Evolutionary conservation across 768 basidiomycete species (phyloP).

Genomic region (Rhodosporidiobolus sp.): DNA sequence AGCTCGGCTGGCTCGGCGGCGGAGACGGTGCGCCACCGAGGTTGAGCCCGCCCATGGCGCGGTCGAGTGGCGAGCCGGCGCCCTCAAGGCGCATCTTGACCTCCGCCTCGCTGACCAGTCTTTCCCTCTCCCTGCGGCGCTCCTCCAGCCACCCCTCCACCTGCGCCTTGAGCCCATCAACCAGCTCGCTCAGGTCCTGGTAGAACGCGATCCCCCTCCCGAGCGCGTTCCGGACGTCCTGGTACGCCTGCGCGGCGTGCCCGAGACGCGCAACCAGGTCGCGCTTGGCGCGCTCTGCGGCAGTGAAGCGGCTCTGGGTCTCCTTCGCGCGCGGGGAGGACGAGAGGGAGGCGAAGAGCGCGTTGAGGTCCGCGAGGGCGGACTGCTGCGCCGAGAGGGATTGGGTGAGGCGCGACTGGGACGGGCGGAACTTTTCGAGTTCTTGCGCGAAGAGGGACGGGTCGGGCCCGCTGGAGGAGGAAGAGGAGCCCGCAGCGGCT

Average conservation of each 20-base stretch:
- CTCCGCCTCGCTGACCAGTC: slow-evolving; percentile 66
- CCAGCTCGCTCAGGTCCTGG: slow-evolving; percentile 67
- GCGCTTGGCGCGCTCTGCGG: slow-evolving; percentile 72
- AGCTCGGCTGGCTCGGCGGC: no score
- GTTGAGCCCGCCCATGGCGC: slow-evolving; percentile 49
- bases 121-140: slow-evolving; percentile 68
- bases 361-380: slow-evolving; percentile 68
- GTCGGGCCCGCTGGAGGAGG: no score
- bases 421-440: slow-evolving; percentile 91
- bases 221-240: slow-evolving; percentile 79
- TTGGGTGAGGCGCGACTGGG: slow-evolving; percentile 73
- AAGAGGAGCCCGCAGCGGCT: slow-evolving; percentile 51
- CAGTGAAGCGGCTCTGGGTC: slow-evolving; percentile 75
- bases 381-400: slow-evolving; percentile 74
- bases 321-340: slow-evolving; percentile 71
- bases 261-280: slow-evolving; percentile 70
- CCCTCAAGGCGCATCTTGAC: slow-evolving; percentile 62
- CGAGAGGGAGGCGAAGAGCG: slow-evolving; percentile 69
- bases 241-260: slow-evolving; percentile 75
- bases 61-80: slow-evolving; percentile 13
- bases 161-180: slow-evolving; percentile 59
- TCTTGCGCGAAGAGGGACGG: slow-evolving; percentile 85
- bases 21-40: slow-evolving; percentile 22
- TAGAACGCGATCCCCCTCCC: slow-evolving; percentile 84
- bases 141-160: slow-evolving; percentile 62